Percentiles rank a stretch among this genome's conserved stretches.
These are phyloP conservation scores for Gynandropsis gynandra DNA, from an alignment of 345 rosid species.

Conservation along the genomic window DNA sequence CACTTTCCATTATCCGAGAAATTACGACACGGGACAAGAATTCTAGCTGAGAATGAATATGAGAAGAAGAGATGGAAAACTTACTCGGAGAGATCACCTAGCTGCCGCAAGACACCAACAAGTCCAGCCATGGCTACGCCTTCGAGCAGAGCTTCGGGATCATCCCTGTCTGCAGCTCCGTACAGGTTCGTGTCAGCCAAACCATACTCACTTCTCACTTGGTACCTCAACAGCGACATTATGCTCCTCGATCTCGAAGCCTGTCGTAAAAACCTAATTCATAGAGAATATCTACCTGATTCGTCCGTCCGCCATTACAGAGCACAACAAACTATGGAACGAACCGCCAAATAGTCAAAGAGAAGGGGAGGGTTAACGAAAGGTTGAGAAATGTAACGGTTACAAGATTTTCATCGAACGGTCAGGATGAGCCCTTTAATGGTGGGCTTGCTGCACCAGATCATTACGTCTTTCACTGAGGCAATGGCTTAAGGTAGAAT, in stretches of 20 bases:
- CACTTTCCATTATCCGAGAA: background rate
- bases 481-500: no score
- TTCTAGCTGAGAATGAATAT: background rate
- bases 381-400: background rate
- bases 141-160: conserved; percentile 82
- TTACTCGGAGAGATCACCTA: conserved; percentile 94
- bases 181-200: conserved; percentile 75
- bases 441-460: no score
- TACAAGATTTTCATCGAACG: background rate
- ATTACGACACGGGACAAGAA: background rate
- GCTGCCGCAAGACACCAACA: conserved; percentile 93
- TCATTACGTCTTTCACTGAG: no score
- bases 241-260: background rate
- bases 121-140: conserved; percentile 94
- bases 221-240: conserved; percentile 85
- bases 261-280: background rate
- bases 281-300: conserved; percentile 3
- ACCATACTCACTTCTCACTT: conserved; percentile 70
- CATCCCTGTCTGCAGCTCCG: conserved; percentile 58
- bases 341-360: conserved; percentile 14
- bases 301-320: conserved; percentile 7
- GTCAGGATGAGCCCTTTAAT: no score
- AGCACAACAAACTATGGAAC: background rate
- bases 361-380: background rate
- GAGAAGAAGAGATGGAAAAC: conserved; percentile 19